Base-by-base conservation (phyloP, 306 rosid genomes). In the Citrullus colocynthis region DNA sequence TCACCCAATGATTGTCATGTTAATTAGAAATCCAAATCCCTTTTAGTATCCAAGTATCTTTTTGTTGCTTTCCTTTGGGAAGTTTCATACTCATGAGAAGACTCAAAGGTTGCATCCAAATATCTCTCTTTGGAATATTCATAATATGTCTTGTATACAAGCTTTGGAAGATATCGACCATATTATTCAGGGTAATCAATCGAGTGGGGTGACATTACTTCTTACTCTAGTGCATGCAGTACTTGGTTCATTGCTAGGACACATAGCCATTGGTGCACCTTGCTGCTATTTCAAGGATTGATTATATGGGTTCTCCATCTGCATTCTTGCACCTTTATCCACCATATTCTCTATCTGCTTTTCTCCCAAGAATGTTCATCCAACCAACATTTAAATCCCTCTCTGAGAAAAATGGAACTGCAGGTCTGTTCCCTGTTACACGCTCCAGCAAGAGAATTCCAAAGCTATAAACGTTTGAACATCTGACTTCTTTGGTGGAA, bases 361-460 rank as follows among this genome's bases (percentile, higher is more conserved):
- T 62, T 90, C 97, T 82, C 60, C 90, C 84, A 84, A n/a, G 17
- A 88, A 74, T 17, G 85, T 90, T 92, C 91, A 90, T 96, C 97
- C 97, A 9, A 44, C 8, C 0, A 10, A 2, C 93, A 78, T 89
- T 95, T 77, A 88, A 85, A 72, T 12, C 97, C 81, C 88, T 82
- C 82, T 83, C 84, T 5, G 83, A 93, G 78, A 92, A 95, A 61
- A 91, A 80, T 17, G 97, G 85, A 88, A 90, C 99, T 7, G 96
- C 88, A 13, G 97, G 98, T 78, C 97, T 95, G 89, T 95, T 90
- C 73, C 98, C 97, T 2, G 97, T 95, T 61, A 92, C 91, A 55
- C 90, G 88, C 90, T 95, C 97, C 6, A 95, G 90, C 84, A 95
- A 78, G 32, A 92, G 85, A 54, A 92, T 97, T 75, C 96, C 97